Evolutionary conservation across 257 asterid species (phyloP).

Genomic region (Solanum pennellii): DNA sequence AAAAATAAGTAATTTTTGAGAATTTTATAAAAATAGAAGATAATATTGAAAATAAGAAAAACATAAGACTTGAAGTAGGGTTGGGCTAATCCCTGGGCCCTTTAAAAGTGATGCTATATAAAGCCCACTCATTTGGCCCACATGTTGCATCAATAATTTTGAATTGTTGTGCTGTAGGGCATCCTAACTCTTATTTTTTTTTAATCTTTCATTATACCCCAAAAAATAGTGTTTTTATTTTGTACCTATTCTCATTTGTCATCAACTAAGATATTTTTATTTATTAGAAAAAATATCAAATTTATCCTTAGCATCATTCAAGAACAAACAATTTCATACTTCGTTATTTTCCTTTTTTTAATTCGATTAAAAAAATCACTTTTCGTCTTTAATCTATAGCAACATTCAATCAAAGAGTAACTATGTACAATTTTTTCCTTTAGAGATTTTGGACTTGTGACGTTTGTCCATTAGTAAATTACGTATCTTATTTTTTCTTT

Average conservation of each 20-base stretch:
- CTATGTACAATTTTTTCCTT: neutral
- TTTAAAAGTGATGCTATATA: neutral
- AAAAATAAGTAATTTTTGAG: too few species aligned
- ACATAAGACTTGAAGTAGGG: neutral
- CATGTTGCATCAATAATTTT: neutral
- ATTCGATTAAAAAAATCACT: neutral
- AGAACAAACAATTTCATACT: neutral
- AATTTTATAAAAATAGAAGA: too few species aligned
- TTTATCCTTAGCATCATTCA: neutral
- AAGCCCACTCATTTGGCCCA: neutral
- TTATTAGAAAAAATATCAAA: too few species aligned
- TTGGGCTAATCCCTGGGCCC: neutral
- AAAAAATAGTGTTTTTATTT: too few species aligned
- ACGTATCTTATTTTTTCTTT: neutral
- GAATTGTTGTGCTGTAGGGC: neutral
- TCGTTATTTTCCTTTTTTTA: neutral
- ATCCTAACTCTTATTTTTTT: neutral
- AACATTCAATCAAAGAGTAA: neutral
- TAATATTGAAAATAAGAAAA: too few species aligned
- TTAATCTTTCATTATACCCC: neutral
- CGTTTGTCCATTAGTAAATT: neutral
- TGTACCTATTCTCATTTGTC: neutral
- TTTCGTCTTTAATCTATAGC: too few species aligned
- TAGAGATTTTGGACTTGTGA: neutral
- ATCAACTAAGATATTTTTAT: neutral